Conservation (phyloP, 2,329 filamentous ascomycete genomes). For the Aureobasidium vineae region DNA sequence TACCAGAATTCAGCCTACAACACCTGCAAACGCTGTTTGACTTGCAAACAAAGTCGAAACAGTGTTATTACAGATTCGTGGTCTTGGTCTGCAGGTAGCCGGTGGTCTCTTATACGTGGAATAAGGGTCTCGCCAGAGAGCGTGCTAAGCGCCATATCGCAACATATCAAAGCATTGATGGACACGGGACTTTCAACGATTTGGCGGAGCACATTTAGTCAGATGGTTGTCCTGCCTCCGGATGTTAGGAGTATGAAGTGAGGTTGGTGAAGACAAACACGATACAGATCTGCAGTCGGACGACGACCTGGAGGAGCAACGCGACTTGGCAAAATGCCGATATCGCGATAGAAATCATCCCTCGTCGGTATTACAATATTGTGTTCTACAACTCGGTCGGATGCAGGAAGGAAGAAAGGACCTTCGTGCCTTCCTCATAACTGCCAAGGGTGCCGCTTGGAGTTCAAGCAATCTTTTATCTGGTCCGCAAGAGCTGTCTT, state of each 20-base stretch:
- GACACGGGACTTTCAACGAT: background rate
- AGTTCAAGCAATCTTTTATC: slow-evolving; percentile 7
- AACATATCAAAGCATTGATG: background rate
- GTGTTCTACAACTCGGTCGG: too few relatives aligned
- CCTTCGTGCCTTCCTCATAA: too few relatives aligned
- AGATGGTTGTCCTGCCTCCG: background rate
- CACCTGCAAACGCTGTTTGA: background rate
- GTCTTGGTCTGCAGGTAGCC: background rate
- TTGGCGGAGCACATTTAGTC: background rate
- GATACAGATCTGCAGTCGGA: too few relatives aligned
- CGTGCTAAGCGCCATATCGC: background rate
- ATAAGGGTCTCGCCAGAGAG: background rate
- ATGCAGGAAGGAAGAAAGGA: too few relatives aligned
- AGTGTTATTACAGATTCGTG: background rate
- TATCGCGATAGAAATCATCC: too few relatives aligned
- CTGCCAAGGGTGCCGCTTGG: background rate
- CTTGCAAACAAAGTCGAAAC: background rate
- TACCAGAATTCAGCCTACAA: background rate
- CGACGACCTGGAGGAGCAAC: background rate
- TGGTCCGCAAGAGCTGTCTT: background rate
- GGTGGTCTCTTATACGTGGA: background rate
- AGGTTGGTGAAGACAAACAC: background rate
- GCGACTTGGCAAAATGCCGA: too few relatives aligned
- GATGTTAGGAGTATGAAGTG: background rate
- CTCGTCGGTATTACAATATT: too few relatives aligned